Evolutionary conservation across 371 early-diverging fungal genomes (phyloP), one percentile per base, ranked within the genome.

Genomic region (Saksenaea oblongispora): DNA sequence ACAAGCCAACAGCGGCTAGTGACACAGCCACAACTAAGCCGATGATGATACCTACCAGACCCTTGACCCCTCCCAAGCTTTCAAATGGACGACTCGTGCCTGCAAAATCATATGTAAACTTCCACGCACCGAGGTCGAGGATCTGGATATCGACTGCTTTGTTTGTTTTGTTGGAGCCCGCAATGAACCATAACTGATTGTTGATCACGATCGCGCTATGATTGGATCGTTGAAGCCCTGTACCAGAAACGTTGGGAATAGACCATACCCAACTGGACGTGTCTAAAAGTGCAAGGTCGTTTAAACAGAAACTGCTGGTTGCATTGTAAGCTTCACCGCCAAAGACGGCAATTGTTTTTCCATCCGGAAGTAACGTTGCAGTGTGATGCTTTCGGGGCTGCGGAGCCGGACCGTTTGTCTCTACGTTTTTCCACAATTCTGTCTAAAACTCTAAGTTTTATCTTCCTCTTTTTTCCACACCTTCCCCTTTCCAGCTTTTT

Each of bases 131-230:
- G 9, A 69, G 61, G 35, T 72, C 70, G 3, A 72, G 62, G 7
- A 72, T 34, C 51, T 69, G 73, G 2, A 72, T 72, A 56, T 72
- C 73, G 1, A 72, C 73, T 28, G 70, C 69, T 34, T 66, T 66
- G 0, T 56, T 26, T 0, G 66, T 51, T 4, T 7, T 11, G 36
- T 72, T 72, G 3, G 70, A 65, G 13, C 73, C 73, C 9, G 73
- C 73, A 53, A 72, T 64, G 1, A 72, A 59, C 64, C 65, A 69
- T 26, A 72, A 60, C 39, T 66, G 66, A 28, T 62, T 64, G 15
- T 34, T 59, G 37, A 72, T 72, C 24, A 72, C 28, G 0, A 72
- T 57, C 2, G 73, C 61, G 0, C 70, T 66, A 42, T 72, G 73
- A 37, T 72, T 72, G 9, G 73, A 72, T 27, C 73, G 63, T 15